These are phyloP conservation scores for Solanum lycopersicoides DNA, from an alignment of 257 asterid genomes.

Conservation along the genomic window DNA sequence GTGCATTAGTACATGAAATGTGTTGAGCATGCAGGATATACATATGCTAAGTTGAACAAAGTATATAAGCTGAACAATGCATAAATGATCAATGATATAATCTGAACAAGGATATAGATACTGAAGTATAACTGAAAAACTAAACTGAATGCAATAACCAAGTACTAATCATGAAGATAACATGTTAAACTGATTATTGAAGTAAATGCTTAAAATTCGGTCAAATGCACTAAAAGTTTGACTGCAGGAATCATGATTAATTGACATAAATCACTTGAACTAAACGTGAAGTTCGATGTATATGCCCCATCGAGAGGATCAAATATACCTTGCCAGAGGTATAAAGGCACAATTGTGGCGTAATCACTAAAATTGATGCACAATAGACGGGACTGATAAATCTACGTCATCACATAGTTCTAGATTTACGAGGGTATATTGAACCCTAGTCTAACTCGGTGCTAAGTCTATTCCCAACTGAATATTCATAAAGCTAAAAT, in stretches of 20 bases:
- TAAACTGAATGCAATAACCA: not conserved
- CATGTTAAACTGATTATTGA: no score
- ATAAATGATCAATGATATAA: no score
- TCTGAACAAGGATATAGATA: not conserved
- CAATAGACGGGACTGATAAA: not conserved
- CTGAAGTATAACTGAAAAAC: not conserved
- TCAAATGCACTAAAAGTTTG: not conserved
- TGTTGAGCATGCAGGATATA: no score
- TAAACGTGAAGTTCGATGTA: not conserved
- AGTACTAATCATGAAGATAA: not conserved
- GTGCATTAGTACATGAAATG: no score
- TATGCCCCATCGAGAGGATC: not conserved
- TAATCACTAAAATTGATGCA: not conserved
- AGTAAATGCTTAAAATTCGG: not conserved
- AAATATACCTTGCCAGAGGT: not conserved
- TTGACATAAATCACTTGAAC: not conserved
- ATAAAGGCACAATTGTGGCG: not conserved
- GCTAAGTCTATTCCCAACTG: not conserved
- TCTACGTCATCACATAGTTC: accelerated
- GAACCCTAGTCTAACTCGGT: not conserved
- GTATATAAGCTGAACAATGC: not conserved
- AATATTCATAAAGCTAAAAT: no score
- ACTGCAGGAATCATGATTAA: not conserved
- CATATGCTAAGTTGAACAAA: no score
- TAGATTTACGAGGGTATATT: not conserved